Conservation (phyloP, 208 protist species). For the Balamuthia mandrillaris region DNA sequence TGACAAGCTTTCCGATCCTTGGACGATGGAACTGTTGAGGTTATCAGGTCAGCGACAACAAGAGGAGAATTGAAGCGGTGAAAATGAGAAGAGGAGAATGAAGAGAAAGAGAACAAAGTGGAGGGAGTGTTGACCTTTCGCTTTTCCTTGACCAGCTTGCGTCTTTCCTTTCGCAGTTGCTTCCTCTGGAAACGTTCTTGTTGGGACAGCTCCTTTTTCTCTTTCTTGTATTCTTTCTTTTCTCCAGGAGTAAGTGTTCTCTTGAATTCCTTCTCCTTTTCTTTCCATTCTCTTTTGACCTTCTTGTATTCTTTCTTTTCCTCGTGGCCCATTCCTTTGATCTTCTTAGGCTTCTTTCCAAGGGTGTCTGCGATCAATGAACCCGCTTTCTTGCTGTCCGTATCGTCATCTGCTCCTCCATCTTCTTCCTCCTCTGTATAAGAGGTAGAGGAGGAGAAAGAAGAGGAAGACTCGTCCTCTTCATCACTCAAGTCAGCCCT, state of each 20-base stretch:
- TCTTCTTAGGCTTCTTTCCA: too few relatives aligned
- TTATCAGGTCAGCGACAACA: neutral
- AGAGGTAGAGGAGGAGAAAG: too few relatives aligned
- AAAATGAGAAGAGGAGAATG: neutral
- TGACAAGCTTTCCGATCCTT: constrained; percentile 2
- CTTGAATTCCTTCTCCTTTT: neutral
- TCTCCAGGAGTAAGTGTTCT: neutral
- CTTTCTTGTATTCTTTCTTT: constrained; percentile 5
- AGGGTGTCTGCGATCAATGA: too few relatives aligned
- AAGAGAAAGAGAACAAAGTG: neutral
- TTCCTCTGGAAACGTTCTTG: neutral
- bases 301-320: neutral
- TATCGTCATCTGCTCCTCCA: too few relatives aligned
- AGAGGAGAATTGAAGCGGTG: neutral
- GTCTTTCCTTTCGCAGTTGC: neutral
- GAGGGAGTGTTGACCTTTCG: neutral
- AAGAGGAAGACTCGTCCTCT: too few relatives aligned
- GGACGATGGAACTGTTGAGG: neutral
- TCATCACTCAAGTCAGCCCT: too few relatives aligned
- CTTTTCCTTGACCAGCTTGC: constrained; percentile 12
- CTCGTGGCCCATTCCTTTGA: too few relatives aligned
- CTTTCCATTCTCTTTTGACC: neutral
- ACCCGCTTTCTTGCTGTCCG: too few relatives aligned
- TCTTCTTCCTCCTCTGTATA: too few relatives aligned
- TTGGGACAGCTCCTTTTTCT: constrained; percentile 21